phyloP scores from a whole-genome alignment of 176 grass and related monocot genomes.

The Paspalum vaginatum region DNA sequence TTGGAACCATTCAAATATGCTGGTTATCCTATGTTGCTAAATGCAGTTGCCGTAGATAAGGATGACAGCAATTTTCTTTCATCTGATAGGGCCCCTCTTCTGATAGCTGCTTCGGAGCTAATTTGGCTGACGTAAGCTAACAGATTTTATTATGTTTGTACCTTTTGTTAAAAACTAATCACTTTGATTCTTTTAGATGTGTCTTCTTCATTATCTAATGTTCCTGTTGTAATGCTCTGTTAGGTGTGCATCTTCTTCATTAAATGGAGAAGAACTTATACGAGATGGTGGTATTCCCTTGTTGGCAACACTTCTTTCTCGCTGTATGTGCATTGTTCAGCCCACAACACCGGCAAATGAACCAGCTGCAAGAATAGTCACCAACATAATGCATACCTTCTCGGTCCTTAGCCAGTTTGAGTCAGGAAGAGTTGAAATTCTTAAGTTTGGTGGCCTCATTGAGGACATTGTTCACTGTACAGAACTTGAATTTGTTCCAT shows the following conservation, averaged over 20 bases:
- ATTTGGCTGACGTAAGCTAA: constrained; percentile 96
- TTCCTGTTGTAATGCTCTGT: constrained; percentile 33
- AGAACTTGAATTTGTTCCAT: constrained; percentile 87
- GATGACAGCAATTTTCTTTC: constrained; percentile 97
- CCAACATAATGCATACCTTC: constrained; percentile 94
- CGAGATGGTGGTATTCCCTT: constrained; percentile 94
- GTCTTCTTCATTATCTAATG: constrained; percentile 33
- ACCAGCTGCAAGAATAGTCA: constrained; percentile 88
- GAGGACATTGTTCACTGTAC: constrained; percentile 97
- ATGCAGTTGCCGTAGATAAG: constrained; percentile 92
- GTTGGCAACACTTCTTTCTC: constrained; percentile 93
- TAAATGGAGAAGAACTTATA: constrained; percentile 98
- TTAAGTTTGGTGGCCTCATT: constrained; percentile 80
- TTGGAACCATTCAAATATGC: constrained; percentile 99
- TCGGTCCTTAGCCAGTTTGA: constrained; percentile 88
- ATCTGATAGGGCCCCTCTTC: constrained; percentile 85
- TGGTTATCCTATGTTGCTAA: constrained; percentile 98
- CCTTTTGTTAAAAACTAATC: constrained; percentile 7
- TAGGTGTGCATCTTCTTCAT: constrained; percentile 90
- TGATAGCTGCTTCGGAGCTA: constrained; percentile 95
- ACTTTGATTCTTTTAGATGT: constrained; percentile 28
- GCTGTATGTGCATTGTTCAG: constrained; percentile 96
- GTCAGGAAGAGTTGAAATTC: constrained; percentile 80
- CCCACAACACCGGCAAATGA: constrained; percentile 92
- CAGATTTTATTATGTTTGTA: constrained; percentile 36